These are phyloP conservation scores for Phytophthora palmivora DNA, from an alignment of 352 stramenopile genomes.

Conservation along the genomic window DNA sequence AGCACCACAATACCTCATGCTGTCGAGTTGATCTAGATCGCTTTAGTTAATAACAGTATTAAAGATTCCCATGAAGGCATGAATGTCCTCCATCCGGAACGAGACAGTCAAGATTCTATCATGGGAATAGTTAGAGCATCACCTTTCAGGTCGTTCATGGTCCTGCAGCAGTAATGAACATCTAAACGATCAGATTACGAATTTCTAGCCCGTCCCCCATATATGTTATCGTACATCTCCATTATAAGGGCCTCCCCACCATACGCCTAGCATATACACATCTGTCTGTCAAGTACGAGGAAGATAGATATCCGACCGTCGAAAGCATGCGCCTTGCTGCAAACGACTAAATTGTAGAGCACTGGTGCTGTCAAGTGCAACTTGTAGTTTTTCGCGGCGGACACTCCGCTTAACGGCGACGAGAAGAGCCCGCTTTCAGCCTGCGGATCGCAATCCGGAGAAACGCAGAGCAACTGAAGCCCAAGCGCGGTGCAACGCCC, in stretches of 20 bases:
- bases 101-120: conserved; percentile 30
- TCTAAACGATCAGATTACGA: conserved; percentile 25
- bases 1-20: background rate
- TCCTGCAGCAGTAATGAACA: conserved; percentile 35
- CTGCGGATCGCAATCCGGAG: conserved; percentile 19
- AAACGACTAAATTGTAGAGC: conserved; percentile 1
- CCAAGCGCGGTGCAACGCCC: conserved; percentile 25
- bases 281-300: background rate
- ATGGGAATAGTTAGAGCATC: conserved; percentile 11
- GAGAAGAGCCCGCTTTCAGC: conserved; percentile 22
- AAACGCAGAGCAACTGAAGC: conserved; percentile 26
- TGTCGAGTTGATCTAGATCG: background rate
- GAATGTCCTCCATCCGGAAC: conserved; percentile 17
- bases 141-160: background rate
- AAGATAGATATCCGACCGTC: background rate
- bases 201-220: conserved; percentile 6
- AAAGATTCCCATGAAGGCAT: background rate
- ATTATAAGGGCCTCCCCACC: conserved; percentile 1
- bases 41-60: too few species aligned
- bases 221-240: conserved; percentile 17
- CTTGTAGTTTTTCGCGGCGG: conserved; percentile 19
- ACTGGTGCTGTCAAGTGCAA: background rate
- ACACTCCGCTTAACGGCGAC: conserved; percentile 16
- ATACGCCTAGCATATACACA: background rate
- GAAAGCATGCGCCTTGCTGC: background rate